A percentile compares a stretch with the other conserved stretches of the same genome.
These are phyloP conservation scores for Globisporangium carolinianum DNA, from an alignment of 352 stramenopile species.

Conservation along the genomic window DNA sequence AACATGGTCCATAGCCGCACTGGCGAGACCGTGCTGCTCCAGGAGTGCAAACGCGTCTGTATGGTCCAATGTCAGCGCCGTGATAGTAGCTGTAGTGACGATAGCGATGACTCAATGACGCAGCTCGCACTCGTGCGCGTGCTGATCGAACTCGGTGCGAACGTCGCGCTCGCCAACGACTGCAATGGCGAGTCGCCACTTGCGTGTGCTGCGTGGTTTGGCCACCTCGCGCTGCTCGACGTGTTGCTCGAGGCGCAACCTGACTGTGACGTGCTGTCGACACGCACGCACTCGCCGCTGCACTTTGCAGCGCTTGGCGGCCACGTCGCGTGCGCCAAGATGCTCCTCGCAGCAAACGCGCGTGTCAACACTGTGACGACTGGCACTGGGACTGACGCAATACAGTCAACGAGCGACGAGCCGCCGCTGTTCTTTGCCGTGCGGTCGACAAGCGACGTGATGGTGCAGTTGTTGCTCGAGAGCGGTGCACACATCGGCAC, in stretches of 20 bases:
- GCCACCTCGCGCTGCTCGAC: conserved; percentile 35
- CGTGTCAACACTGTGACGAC: conserved; percentile 20
- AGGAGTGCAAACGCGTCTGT: conserved; percentile 56
- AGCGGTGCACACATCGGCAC: conserved; percentile 30
- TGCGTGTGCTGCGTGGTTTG: conserved; percentile 41
- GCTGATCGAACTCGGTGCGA: conserved; percentile 48
- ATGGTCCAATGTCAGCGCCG: background rate
- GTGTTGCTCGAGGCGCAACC: conserved; percentile 44
- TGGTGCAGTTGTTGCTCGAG: conserved; percentile 42
- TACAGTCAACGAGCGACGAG: conserved; percentile 28
- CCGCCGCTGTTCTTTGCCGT: conserved; percentile 54
- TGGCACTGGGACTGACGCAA: conserved; percentile 9
- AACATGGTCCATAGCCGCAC: conserved; percentile 33
- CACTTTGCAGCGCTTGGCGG: conserved; percentile 48
- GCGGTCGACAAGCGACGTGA: conserved; percentile 32
- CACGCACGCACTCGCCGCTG: conserved; percentile 43
- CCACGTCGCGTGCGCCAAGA: conserved; percentile 31
- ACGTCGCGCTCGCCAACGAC: conserved; percentile 41
- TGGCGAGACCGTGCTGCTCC: conserved; percentile 37
- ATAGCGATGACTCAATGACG: conserved; percentile 6
- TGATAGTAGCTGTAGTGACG: background rate
- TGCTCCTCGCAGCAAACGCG: conserved; percentile 27
- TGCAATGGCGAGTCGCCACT: conserved; percentile 44
- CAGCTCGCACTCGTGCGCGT: conserved; percentile 33
- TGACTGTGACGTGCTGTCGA: conserved; percentile 26